phyloP scores from a whole-genome alignment of 2,329 filamentous ascomycete species.

The Curvularia sp. region DNA sequence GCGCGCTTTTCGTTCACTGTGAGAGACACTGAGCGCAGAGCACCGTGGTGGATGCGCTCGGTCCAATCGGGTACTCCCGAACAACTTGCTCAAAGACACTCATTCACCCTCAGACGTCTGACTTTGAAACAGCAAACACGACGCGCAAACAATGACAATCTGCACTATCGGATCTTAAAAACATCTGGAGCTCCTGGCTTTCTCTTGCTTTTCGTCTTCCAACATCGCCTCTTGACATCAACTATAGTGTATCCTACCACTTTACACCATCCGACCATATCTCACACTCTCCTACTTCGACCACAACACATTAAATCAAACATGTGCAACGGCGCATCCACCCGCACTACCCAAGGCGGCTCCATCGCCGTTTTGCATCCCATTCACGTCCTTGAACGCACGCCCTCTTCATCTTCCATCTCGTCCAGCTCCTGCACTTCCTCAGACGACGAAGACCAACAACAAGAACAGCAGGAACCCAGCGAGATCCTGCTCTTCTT shows the following conservation, averaged over 20 bases:
- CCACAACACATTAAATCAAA: background rate
- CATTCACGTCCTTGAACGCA: conserved; percentile 2
- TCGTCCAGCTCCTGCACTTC: background rate
- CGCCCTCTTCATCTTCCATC: background rate
- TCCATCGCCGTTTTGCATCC: conserved; percentile 46
- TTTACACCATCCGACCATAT: background rate
- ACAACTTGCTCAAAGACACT: conserved; percentile 49
- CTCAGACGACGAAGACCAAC: conserved; percentile 5
- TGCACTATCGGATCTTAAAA: background rate
- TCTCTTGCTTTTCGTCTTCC: no score
- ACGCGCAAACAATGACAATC: background rate
- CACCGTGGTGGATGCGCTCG: conserved; percentile 33
- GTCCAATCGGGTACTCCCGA: conserved; percentile 44
- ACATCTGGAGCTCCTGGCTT: background rate
- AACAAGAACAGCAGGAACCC: conserved; percentile 11
- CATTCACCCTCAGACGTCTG: conserved; percentile 32
- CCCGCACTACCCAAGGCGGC: conserved; percentile 44
- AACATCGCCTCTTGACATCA: background rate
- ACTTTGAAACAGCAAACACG: conserved; percentile 3
- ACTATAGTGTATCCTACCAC: background rate
- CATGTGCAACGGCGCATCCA: conserved; percentile 45
- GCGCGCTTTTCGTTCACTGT: background rate
- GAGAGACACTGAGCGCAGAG: conserved; percentile 12
- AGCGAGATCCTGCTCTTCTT: conserved; percentile 40
- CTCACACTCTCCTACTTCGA: background rate